Evolutionary conservation across 345 rosid genomes (phyloP).

Genomic region (Hibiscus trionum): DNA sequence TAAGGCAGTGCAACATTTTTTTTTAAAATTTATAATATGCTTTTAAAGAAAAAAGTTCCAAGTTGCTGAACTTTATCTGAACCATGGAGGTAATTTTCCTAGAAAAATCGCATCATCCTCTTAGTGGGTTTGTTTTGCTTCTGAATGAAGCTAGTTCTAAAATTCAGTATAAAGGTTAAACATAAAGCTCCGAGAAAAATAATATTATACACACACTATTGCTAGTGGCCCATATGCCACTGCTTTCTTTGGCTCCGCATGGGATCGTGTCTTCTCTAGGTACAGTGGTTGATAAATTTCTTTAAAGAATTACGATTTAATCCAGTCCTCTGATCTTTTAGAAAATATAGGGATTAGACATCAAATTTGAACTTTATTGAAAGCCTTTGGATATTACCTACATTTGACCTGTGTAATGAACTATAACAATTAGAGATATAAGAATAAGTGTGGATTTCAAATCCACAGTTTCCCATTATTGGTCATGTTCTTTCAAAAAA

Average conservation of each 20-base stretch:
- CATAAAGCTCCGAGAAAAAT: too few relatives aligned
- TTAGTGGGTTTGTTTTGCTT: background rate
- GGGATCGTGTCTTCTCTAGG: background rate
- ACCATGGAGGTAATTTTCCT: background rate
- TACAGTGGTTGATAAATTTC: background rate
- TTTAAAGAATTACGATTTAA: background rate
- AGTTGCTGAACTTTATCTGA: background rate
- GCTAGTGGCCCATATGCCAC: background rate
- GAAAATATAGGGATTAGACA: background rate
- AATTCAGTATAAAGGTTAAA: background rate
- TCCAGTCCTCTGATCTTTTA: background rate
- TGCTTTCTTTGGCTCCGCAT: background rate
- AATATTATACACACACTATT: too few relatives aligned
- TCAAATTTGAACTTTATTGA: background rate
- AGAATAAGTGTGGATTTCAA: background rate
- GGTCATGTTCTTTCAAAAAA: background rate
- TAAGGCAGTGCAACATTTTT: conserved; percentile 16
- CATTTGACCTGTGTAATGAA: background rate
- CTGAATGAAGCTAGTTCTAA: background rate
- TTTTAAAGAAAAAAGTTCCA: background rate
- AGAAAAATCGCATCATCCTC: background rate
- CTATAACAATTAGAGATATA: background rate
- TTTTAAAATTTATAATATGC: background rate
- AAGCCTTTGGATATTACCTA: background rate
- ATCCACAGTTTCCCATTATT: background rate